Conservation (phyloP, 352 stramenopile genomes). For the Pythium dissotocum region DNA sequence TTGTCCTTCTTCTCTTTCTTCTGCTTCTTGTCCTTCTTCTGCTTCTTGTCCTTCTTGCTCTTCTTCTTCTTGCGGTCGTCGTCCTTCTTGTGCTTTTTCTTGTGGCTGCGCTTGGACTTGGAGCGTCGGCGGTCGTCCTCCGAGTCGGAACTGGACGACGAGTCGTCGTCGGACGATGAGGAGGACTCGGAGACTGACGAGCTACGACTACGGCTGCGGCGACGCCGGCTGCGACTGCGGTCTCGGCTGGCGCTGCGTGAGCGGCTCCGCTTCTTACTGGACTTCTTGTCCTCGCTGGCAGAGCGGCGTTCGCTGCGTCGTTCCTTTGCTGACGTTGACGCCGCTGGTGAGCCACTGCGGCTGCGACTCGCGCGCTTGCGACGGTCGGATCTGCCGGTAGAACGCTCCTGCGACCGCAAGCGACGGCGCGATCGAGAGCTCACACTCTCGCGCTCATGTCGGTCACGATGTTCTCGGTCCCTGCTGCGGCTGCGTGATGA, state of each 20-base stretch:
- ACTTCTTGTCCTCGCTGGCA: neutral
- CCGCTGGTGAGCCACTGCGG: neutral
- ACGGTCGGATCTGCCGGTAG: neutral
- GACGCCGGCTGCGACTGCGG: conserved; percentile 19
- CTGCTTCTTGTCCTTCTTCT: conserved; percentile 26
- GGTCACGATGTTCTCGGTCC: neutral
- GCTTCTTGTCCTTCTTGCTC: conserved; percentile 28
- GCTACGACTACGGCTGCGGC: conserved; percentile 29
- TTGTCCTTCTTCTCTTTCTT: conserved; percentile 24
- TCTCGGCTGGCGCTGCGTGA: conserved; percentile 26
- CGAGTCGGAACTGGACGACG: conserved; percentile 16
- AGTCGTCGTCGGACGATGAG: conserved; percentile 25
- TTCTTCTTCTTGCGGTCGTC: conserved; percentile 15
- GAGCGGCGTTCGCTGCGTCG: neutral
- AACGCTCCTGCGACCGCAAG: conserved; percentile 16
- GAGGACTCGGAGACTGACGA: conserved; percentile 41
- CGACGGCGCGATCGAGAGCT: conserved; percentile 24
- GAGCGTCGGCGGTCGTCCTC: conserved; percentile 27
- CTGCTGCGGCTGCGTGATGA: conserved; percentile 15
- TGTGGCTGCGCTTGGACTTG: conserved; percentile 22
- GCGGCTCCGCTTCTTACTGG: conserved; percentile 4
- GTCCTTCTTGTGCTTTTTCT: conserved; percentile 26
- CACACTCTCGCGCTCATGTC: conserved; percentile 4
- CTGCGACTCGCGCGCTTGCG: neutral
- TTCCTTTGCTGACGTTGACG: neutral